Conservation (phyloP, 192 early-diverging fungal species). For the Podila epigama region DNA sequence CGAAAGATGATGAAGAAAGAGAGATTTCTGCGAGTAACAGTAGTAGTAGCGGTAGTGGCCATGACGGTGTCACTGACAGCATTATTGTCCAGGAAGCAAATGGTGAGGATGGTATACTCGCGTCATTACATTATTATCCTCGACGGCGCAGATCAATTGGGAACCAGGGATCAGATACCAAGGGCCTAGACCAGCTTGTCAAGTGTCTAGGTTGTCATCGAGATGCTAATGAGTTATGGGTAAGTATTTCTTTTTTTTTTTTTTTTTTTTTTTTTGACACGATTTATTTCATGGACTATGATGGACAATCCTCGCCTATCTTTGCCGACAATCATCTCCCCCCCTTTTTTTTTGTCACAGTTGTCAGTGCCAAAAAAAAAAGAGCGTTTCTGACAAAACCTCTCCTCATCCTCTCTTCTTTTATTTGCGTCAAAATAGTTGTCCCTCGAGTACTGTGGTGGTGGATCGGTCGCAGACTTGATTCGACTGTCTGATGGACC, state of each 20-base stretch:
- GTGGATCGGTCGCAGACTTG: conserved; percentile 32
- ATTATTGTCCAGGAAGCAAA: too few relatives aligned
- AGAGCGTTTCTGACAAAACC: neutral
- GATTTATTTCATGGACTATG: neutral
- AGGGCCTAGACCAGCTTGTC: conserved; percentile 15
- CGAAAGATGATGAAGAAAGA: neutral
- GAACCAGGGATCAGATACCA: neutral
- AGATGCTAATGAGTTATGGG: conserved; percentile 27
- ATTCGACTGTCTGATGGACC: conserved; percentile 39
- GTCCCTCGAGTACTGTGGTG: conserved; percentile 26
- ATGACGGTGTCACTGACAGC: too few relatives aligned
- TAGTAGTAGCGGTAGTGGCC: too few relatives aligned
- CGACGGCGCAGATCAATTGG: neutral
- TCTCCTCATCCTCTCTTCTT: neutral
- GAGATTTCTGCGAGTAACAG: neutral
- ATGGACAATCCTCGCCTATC: neutral
- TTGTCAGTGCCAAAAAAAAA: neutral
- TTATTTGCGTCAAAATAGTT: conserved; percentile 2
- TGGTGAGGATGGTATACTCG: too few relatives aligned
- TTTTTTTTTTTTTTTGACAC: neutral
- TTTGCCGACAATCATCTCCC: neutral
- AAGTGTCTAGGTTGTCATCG: conserved; percentile 27
- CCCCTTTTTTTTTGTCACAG: neutral
- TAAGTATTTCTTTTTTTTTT: conserved; percentile 3
- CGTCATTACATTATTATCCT: neutral